Percentiles rank a stretch among this genome's conserved stretches.
Evolutionary conservation across 192 early-diverging fungal genomes (phyloP).

Genomic region (Backusella liffmaniae): DNA sequence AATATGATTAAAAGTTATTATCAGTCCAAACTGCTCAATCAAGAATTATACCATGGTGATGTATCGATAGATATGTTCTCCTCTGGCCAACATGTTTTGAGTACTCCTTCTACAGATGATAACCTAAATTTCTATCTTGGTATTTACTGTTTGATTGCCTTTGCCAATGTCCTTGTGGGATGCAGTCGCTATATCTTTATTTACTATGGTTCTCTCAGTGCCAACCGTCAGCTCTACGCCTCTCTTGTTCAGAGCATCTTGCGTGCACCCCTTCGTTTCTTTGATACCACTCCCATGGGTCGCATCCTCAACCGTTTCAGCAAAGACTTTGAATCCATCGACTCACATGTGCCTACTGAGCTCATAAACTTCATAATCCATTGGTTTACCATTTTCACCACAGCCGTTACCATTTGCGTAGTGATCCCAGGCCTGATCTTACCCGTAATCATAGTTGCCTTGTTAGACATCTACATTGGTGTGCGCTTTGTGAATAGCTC

Average conservation of each 20-base stretch:
- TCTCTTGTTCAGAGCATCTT: conserved; percentile 57
- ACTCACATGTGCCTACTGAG: conserved; percentile 54
- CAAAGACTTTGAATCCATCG: conserved; percentile 82
- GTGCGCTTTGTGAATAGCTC: conserved; percentile 58
- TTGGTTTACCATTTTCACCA: conserved; percentile 44
- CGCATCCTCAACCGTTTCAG: conserved; percentile 88
- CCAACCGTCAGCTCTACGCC: conserved; percentile 54
- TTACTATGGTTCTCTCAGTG: conserved; percentile 50
- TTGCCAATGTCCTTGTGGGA: conserved; percentile 26
- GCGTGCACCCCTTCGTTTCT: conserved; percentile 80
- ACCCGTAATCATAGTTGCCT: conserved; percentile 32
- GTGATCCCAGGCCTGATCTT: conserved; percentile 66
- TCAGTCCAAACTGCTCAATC: background rate
- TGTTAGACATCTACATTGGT: conserved; percentile 51
- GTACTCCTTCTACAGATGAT: conserved; percentile 26
- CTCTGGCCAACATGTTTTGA: background rate
- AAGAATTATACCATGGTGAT: too few species aligned
- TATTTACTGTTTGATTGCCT: conserved; percentile 56
- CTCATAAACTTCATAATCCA: conserved; percentile 50
- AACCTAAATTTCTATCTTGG: conserved; percentile 54
- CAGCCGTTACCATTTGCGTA: conserved; percentile 54
- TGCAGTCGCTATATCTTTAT: conserved; percentile 27
- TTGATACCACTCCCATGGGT: conserved; percentile 84
- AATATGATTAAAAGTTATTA: background rate
- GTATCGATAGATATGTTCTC: too few species aligned